Conservation (phyloP, 345 rosid species). For the Dimocarpus longan region DNA sequence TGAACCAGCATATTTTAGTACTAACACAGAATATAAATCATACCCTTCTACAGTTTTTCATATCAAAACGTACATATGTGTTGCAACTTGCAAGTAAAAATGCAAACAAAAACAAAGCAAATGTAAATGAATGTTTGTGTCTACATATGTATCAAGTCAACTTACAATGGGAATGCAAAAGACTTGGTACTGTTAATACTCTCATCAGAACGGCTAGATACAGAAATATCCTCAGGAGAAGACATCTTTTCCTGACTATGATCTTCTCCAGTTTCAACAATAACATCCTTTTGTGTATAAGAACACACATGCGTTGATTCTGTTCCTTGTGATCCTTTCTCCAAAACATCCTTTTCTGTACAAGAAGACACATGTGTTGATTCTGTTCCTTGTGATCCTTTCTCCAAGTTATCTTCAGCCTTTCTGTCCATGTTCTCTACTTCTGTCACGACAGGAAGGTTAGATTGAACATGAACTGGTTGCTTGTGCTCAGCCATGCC, state of each 20-base stretch:
- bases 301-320: background rate
- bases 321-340: too few species aligned
- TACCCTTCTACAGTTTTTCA: too few species aligned
- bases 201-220: conserved; percentile 39
- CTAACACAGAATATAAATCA: background rate
- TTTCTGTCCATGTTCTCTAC: conserved; percentile 24
- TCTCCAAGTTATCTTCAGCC: background rate
- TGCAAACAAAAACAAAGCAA: too few species aligned
- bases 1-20: background rate
- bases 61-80: too few species aligned
- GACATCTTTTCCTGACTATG: conserved; percentile 18
- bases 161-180: conserved; percentile 80
- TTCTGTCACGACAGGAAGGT: conserved; percentile 35
- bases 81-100: too few species aligned
- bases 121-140: background rate
- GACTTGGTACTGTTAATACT: conserved; percentile 55
- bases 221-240: conserved; percentile 15
- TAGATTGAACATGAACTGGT: conserved; percentile 2
- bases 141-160: background rate
- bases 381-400: background rate
- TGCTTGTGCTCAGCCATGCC: background rate
- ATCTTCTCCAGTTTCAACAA: conserved; percentile 10
- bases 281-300: background rate
- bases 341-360: background rate
- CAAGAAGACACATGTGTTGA: background rate